A percentile compares a stretch with the other conserved stretches of the same genome.
phyloP scores from a whole-genome alignment of 768 basidiomycete species.

The Pleurotus salmoneostramineus region DNA sequence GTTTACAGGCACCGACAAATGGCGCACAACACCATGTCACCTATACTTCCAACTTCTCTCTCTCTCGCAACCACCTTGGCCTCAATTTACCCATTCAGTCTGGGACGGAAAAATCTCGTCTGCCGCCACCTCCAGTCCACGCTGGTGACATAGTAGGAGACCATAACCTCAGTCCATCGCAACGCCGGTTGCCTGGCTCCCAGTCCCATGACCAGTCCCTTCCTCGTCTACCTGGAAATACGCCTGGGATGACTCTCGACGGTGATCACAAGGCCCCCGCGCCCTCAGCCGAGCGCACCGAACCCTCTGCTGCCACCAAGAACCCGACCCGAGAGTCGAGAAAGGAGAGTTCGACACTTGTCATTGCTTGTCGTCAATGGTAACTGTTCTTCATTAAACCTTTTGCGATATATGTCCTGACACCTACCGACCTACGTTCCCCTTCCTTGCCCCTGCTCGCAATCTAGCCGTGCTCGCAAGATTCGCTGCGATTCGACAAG shows the following conservation, averaged over 20 bases:
- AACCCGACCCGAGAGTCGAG: slow-evolving; percentile 35
- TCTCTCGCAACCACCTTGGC: slow-evolving; percentile 44
- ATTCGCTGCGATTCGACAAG: slow-evolving; percentile 83
- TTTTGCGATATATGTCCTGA: slow-evolving; percentile 23
- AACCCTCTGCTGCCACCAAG: slow-evolving; percentile 25
- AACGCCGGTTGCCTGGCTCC: slow-evolving; percentile 42
- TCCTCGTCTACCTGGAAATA: slow-evolving; percentile 27
- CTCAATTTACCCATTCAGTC: slow-evolving; percentile 40
- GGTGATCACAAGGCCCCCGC: slow-evolving; percentile 24
- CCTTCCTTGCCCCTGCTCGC: slow-evolving; percentile 26
- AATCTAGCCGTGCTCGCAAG: slow-evolving; percentile 72
- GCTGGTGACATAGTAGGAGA: slow-evolving; percentile 27
- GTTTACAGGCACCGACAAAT: slow-evolving; percentile 40
- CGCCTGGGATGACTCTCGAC: slow-evolving; percentile 25
- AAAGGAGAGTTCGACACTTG: slow-evolving; percentile 61
- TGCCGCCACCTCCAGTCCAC: slow-evolving; percentile 28
- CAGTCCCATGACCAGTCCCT: slow-evolving; percentile 42
- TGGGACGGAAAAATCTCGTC: slow-evolving; percentile 33
- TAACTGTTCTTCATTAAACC: slow-evolving; percentile 38
- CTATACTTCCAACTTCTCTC: slow-evolving; percentile 37
- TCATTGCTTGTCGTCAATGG: slow-evolving; percentile 87
- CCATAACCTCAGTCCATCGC: slow-evolving; percentile 35
- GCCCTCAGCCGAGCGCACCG: slow-evolving; percentile 28
- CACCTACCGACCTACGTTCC: slow-evolving; percentile 24
- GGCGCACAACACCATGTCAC: slow-evolving; percentile 31